Conservation (phyloP, 2,329 filamentous ascomycete genomes). For the Endoconidiophora laricicola region DNA sequence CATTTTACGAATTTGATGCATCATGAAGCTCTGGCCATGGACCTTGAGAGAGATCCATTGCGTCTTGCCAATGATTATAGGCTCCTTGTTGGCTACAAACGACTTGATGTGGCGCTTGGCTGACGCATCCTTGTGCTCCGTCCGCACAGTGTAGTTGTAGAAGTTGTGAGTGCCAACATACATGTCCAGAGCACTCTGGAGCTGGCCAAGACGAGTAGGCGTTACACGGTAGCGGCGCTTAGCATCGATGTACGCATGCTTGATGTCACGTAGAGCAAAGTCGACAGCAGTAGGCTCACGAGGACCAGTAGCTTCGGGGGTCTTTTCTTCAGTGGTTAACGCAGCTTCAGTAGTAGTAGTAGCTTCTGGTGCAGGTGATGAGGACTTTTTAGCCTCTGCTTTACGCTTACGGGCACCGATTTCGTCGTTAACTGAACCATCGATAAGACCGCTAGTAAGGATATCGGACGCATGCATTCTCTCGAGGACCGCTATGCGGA, state of each 20-base stretch:
- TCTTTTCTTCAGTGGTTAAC: slow-evolving; percentile 9
- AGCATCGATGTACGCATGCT: slow-evolving; percentile 63
- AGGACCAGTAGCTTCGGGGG: slow-evolving; percentile 14
- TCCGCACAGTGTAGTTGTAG: slow-evolving; percentile 96
- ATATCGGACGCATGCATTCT: slow-evolving; percentile 31
- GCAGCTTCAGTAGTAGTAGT: slow-evolving; percentile 13
- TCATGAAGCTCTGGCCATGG: slow-evolving; percentile 98
- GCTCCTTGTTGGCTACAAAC: slow-evolving; percentile 59
- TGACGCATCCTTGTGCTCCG: slow-evolving; percentile 62
- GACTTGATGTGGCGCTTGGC: slow-evolving; percentile 85
- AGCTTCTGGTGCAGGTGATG: slow-evolving; percentile 15
- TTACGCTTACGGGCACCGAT: slow-evolving; percentile 9
- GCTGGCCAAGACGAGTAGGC: slow-evolving; percentile 48
- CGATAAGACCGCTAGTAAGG: slow-evolving; percentile 6
- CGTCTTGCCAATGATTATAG: slow-evolving; percentile 75
- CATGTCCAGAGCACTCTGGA: slow-evolving; percentile 56
- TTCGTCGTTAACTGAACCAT: slow-evolving; percentile 15
- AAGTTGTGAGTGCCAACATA: slow-evolving; percentile 82
- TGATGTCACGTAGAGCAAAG: slow-evolving; percentile 50
- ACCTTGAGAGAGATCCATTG: slow-evolving; percentile 95
- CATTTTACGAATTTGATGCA: slow-evolving; percentile 99
- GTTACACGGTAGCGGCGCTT: slow-evolving; percentile 77
- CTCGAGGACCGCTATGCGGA: slow-evolving; percentile 44
- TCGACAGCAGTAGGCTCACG: slow-evolving; percentile 34
- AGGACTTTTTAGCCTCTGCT: slow-evolving; percentile 10